Conservation (phyloP, 495 filamentous ascomycete genomes). For the Talaromyces liani region DNA sequence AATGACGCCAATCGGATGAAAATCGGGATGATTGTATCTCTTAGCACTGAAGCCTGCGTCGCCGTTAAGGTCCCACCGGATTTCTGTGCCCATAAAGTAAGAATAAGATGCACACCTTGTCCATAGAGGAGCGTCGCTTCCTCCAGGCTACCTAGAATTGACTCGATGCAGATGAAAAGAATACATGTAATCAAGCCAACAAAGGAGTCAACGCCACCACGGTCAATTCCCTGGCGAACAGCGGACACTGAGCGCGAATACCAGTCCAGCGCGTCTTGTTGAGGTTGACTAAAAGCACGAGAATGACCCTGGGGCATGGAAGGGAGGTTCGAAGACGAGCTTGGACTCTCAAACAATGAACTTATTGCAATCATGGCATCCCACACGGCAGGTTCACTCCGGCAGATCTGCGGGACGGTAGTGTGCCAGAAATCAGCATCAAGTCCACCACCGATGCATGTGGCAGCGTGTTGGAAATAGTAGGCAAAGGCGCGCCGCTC, state of each 20-base stretch:
- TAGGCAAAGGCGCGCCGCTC: conserved; percentile 36
- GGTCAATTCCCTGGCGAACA: conserved; percentile 37
- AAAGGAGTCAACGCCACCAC: conserved; percentile 22
- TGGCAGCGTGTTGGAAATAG: conserved; percentile 27
- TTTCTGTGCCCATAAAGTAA: conserved; percentile 20
- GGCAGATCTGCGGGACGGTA: conserved; percentile 48
- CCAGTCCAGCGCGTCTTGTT: conserved; percentile 32
- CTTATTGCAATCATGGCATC: conserved; percentile 51
- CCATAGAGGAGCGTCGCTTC: conserved; percentile 27
- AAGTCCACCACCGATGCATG: conserved; percentile 32
- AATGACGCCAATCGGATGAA: conserved; percentile 26
- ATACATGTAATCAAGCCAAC: conserved; percentile 45
- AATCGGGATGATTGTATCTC: conserved; percentile 30
- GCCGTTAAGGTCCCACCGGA: conserved; percentile 11
- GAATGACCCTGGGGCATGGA: conserved; percentile 11
- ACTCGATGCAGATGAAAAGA: conserved; percentile 53
- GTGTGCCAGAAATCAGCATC: conserved; percentile 51
- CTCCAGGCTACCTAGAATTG: conserved; percentile 32
- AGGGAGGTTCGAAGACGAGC: conserved; percentile 13
- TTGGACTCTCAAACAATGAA: conserved; percentile 40
- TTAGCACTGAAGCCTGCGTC: conserved; percentile 15
- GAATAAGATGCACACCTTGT: conserved; percentile 29
- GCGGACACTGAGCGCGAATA: conserved; percentile 41
- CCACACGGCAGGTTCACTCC: conserved; percentile 49
- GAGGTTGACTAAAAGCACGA: conserved; percentile 29